Conservation (phyloP, 1,284 basidiomycete species). For the Chalciporus piperatoides region DNA sequence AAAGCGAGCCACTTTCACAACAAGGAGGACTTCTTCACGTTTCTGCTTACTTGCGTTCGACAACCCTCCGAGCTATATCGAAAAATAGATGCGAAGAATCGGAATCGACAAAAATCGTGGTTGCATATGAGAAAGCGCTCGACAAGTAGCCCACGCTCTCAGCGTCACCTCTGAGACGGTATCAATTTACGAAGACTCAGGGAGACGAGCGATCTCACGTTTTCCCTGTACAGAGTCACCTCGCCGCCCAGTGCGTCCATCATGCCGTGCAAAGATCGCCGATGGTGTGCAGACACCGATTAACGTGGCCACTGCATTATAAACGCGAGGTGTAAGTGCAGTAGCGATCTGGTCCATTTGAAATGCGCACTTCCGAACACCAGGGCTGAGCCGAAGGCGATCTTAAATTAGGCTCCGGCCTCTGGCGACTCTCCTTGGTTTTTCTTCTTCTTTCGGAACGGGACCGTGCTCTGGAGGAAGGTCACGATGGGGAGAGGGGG, state of each 20-base stretch:
- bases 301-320: constrained; percentile 44
- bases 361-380: constrained; percentile 38
- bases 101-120: constrained; percentile 11
- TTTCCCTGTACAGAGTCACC: constrained; percentile 25
- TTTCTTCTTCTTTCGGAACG: constrained; percentile 5
- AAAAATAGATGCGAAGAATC: no score
- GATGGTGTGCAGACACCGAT: constrained; percentile 25
- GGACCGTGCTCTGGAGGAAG: constrained; percentile 21
- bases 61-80: no score
- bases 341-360: constrained; percentile 42
- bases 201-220: constrained; percentile 40
- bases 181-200: constrained; percentile 17
- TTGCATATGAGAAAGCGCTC: constrained; percentile 25
- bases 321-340: constrained; percentile 39
- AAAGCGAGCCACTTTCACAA: no score
- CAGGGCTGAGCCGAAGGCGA: constrained; percentile 31
- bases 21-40: no score
- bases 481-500: constrained; percentile 27
- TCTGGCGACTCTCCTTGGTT: constrained; percentile 16
- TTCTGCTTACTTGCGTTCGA: no score
- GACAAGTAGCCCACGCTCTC: constrained; percentile 45
- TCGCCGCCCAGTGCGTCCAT: constrained; percentile 40
- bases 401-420: constrained; percentile 31
- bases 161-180: constrained; percentile 27
- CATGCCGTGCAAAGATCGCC: constrained; percentile 37